Conservation (phyloP, 352 stramenopile genomes). For the Pythium aphanidermatum region DNA sequence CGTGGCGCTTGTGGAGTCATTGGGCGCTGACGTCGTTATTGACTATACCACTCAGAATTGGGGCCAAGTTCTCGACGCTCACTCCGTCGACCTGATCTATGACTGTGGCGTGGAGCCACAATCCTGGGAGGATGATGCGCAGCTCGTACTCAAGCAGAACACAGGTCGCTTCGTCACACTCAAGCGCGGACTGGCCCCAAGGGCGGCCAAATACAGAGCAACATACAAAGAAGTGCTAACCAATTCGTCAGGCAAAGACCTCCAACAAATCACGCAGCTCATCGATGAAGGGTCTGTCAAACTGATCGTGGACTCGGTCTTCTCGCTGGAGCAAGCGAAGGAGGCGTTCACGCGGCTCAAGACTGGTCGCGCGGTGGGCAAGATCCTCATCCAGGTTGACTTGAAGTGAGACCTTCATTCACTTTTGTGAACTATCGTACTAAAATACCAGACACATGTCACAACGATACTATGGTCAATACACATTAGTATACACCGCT, state of each 20-base stretch:
- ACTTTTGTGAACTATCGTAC: no score
- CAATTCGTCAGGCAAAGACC: slow-evolving; percentile 17
- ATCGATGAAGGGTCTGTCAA: slow-evolving; percentile 30
- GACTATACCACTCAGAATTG: slow-evolving; percentile 43
- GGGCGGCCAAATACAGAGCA: slow-evolving; percentile 51
- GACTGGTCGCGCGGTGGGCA: slow-evolving; percentile 38
- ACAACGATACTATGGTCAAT: no score
- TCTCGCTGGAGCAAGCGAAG: slow-evolving; percentile 30
- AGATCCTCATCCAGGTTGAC: slow-evolving; percentile 66
- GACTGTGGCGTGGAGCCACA: slow-evolving; percentile 17
- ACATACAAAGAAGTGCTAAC: slow-evolving; percentile 14
- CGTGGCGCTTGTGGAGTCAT: slow-evolving; percentile 22
- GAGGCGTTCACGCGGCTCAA: slow-evolving; percentile 43
- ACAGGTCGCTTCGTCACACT: slow-evolving; percentile 37
- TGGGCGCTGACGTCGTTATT: slow-evolving; percentile 35
- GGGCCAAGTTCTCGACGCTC: slow-evolving; percentile 13
- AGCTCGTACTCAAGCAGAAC: slow-evolving; percentile 32
- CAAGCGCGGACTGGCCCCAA: slow-evolving; percentile 20
- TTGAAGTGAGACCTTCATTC: no score
- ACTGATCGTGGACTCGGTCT: slow-evolving; percentile 28
- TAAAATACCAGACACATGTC: no score
- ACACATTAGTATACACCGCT: no score
- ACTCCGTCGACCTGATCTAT: neutral
- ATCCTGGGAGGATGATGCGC: slow-evolving; percentile 27
- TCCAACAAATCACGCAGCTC: slow-evolving; percentile 30